Evolutionary conservation across 129 eudicot species (phyloP).

Genomic region (Centella asiatica): DNA sequence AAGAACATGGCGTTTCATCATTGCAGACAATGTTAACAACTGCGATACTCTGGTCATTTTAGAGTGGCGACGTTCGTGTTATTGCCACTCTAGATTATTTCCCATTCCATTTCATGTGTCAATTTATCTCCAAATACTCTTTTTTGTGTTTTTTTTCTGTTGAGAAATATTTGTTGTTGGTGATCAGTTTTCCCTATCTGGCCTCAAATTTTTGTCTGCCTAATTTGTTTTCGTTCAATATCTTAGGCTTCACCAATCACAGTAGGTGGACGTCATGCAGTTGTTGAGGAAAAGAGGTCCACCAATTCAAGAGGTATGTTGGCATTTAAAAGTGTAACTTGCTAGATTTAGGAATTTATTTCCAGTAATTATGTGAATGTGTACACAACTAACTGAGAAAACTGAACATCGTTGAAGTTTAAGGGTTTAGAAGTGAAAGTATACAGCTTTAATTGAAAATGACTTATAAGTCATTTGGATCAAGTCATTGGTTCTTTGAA

Average conservation of each 20-base stretch:
- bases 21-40: too few relatives aligned
- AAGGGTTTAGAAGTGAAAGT: too few relatives aligned
- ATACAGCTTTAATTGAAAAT: too few relatives aligned
- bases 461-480: too few relatives aligned
- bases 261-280: slow-evolving; percentile 45
- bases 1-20: too few relatives aligned
- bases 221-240: neutral
- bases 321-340: neutral
- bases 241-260: slow-evolving; percentile 72
- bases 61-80: too few relatives aligned
- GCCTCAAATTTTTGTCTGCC: neutral
- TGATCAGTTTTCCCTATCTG: neutral
- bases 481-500: too few relatives aligned
- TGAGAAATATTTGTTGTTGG: neutral
- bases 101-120: too few relatives aligned
- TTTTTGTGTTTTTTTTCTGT: neutral
- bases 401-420: too few relatives aligned
- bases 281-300: slow-evolving; percentile 83
- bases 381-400: too few relatives aligned
- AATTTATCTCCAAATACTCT: neutral
- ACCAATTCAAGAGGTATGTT: slow-evolving; percentile 63
- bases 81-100: neutral
- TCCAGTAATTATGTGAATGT: neutral
- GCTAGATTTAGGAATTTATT: neutral
- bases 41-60: too few relatives aligned